Conservation (phyloP, 495 filamentous ascomycete genomes). For the Daldinia bambusicola region DNA sequence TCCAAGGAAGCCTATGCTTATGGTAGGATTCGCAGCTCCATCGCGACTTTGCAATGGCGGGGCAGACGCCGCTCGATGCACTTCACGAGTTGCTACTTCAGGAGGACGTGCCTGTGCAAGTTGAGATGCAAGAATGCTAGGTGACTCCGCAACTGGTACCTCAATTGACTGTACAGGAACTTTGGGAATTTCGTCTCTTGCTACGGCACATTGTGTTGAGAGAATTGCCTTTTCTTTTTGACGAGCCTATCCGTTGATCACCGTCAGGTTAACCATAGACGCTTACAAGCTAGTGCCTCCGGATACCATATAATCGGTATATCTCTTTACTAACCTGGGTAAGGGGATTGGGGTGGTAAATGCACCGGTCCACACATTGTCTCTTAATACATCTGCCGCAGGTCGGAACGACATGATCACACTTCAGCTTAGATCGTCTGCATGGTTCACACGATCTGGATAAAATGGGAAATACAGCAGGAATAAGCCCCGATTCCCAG, state of each 20-base stretch:
- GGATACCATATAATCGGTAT: neutral
- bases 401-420: constrained; percentile 49
- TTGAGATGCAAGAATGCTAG: constrained; percentile 14
- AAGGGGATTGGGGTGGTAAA: constrained; percentile 50
- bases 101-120: constrained; percentile 9
- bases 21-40: constrained; percentile 20
- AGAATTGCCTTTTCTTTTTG: constrained; percentile 15
- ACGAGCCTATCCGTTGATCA: constrained; percentile 15
- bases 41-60: constrained; percentile 44
- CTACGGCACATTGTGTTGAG: constrained; percentile 26
- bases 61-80: constrained; percentile 48
- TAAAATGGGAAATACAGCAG: constrained; percentile 9
- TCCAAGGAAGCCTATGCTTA: constrained; percentile 44
- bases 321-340: constrained; percentile 41
- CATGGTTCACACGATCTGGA: constrained; percentile 44
- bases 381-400: constrained; percentile 48
- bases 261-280: constrained; percentile 7
- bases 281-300: neutral
- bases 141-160: constrained; percentile 7
- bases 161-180: constrained; percentile 27
- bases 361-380: constrained; percentile 45
- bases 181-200: constrained; percentile 16
- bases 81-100: constrained; percentile 29
- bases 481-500: constrained; percentile 25
- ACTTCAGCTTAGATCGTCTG: constrained; percentile 48